A percentile compares a stretch with the other conserved stretches of the same genome.
phyloP scores from a whole-genome alignment of 495 filamentous ascomycete genomes.

The Podospora fimiseda region DNA sequence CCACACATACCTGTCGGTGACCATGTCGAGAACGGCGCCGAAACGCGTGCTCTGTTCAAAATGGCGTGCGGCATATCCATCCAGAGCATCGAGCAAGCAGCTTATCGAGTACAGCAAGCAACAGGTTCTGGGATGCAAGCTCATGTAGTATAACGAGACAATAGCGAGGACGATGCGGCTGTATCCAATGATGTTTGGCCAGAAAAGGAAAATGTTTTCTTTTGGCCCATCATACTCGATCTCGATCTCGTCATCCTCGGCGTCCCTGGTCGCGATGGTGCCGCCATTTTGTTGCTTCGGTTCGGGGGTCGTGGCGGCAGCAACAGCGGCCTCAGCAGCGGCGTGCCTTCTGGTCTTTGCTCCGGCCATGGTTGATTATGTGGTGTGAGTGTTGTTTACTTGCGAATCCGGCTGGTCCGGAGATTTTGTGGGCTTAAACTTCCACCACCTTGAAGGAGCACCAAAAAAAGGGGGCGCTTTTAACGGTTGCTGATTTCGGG shows the following conservation, averaged over 20 bases:
- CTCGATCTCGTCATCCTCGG: conserved; percentile 3
- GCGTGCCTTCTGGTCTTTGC: conserved; percentile 20
- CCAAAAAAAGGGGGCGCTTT: not conserved
- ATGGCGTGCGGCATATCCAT: conserved; percentile 82
- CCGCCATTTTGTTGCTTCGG: not conserved
- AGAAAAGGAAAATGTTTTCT: conserved; percentile 95
- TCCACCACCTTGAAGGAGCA: not conserved
- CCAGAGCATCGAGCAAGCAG: conserved; percentile 88
- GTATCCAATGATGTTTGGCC: conserved; percentile 92
- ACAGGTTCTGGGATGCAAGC: conserved; percentile 90
- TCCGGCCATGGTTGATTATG: conserved; percentile 19
- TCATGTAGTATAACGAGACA: conserved; percentile 97
- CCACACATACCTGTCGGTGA: conserved; percentile 63
- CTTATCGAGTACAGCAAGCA: conserved; percentile 84
- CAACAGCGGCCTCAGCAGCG: conserved; percentile 6
- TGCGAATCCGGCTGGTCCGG: not conserved
- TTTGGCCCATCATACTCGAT: conserved; percentile 25
- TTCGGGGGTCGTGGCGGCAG: not conserved
- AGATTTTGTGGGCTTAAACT: not conserved
- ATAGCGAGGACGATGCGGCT: conserved; percentile 80
- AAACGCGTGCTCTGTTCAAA: conserved; percentile 90
- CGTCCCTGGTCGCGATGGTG: not conserved
- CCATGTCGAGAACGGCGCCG: conserved; percentile 96
- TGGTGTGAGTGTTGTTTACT: not conserved
- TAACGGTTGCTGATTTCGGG: not conserved